A percentile compares a stretch with the other conserved stretches of the same genome.
Evolutionary conservation across 2,329 filamentous ascomycete species (phyloP).

Genomic region (Pestalotiopsis sp.): DNA sequence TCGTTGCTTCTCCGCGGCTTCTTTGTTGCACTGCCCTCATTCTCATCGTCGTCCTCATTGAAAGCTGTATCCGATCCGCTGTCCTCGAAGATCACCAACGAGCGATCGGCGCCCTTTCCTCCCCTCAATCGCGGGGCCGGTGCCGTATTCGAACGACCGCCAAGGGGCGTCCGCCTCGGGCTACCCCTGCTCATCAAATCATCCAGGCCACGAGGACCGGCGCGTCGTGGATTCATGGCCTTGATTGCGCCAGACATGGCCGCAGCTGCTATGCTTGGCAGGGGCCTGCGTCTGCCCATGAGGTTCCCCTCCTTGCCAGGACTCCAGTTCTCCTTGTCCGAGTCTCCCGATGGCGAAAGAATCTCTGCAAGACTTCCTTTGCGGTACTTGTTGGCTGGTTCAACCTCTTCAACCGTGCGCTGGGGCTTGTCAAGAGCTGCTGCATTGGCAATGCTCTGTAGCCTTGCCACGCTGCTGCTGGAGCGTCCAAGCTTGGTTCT

Average conservation of each 20-base stretch:
- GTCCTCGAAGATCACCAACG: conserved; percentile 57
- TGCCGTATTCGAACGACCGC: conserved; percentile 41
- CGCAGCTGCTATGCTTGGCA: conserved; percentile 34
- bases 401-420: conserved; percentile 14
- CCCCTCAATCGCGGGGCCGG: conserved; percentile 34
- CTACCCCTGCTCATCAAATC: conserved; percentile 33
- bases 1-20: conserved; percentile 41
- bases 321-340: conserved; percentile 93
- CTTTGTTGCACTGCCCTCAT: conserved; percentile 6
- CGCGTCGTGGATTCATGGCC: conserved; percentile 40
- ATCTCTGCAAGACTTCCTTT: conserved; percentile 46
- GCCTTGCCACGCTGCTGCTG: conserved; percentile 62
- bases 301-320: conserved; percentile 52
- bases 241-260: conserved; percentile 17
- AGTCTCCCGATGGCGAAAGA: conserved; percentile 63
- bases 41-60: neutral
- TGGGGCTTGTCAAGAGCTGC: conserved; percentile 32
- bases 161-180: conserved; percentile 31
- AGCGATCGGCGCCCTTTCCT: conserved; percentile 25
- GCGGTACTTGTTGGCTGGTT: conserved; percentile 29
- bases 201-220: conserved; percentile 40
- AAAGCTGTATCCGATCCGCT: conserved; percentile 28
- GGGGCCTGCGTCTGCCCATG: conserved; percentile 35
- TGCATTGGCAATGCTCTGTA: conserved; percentile 50
- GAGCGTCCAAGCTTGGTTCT: conserved; percentile 64